Percentiles rank a stretch among this genome's conserved stretches.
These are phyloP conservation scores for Candida chauliodis DNA, from an alignment of 805 yeast species.

Conservation along the genomic window DNA sequence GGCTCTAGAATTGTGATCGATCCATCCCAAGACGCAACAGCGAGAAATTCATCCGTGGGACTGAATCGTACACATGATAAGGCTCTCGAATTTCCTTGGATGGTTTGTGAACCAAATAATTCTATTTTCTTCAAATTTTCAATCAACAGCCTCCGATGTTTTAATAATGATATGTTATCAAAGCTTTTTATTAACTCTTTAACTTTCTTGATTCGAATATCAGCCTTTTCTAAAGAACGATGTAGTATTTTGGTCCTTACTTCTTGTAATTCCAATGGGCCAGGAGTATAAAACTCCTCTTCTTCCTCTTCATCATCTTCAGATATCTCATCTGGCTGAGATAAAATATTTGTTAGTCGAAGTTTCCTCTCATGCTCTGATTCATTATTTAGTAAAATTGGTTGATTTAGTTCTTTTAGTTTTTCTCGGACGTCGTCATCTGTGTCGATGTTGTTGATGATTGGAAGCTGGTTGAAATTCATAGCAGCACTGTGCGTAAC, in stretches of 20 bases:
- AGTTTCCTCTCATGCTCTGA: slow-evolving; percentile 57
- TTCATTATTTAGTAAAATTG: slow-evolving; percentile 57
- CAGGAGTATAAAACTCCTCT: slow-evolving; percentile 86
- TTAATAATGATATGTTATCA: slow-evolving; percentile 42
- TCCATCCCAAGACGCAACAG: slow-evolving; percentile 87
- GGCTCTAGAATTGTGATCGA: slow-evolving; percentile 48
- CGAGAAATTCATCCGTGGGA: slow-evolving; percentile 35
- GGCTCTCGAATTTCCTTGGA: slow-evolving; percentile 58
- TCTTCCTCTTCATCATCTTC: slow-evolving; percentile 46
- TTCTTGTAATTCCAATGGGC: slow-evolving; percentile 47
- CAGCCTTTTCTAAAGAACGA: slow-evolving; percentile 48
- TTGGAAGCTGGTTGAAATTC: slow-evolving; percentile 11
- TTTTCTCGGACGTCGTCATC: slow-evolving; percentile 58
- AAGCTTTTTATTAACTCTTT: slow-evolving; percentile 20
- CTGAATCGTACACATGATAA: slow-evolving; percentile 55
- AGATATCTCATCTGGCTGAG: slow-evolving; percentile 13
- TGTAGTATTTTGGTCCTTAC: slow-evolving; percentile 52
- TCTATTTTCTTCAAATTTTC: slow-evolving; percentile 31
- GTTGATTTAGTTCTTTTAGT: slow-evolving; percentile 52
- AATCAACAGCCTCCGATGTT: slow-evolving; percentile 44
- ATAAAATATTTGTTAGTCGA: slow-evolving; percentile 33
- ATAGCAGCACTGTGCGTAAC: too few relatives aligned
- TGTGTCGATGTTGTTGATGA: slow-evolving; percentile 14
- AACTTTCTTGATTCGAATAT: slow-evolving; percentile 36
- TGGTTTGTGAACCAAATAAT: slow-evolving; percentile 65